Percentiles rank a stretch among this genome's conserved stretches.
These are phyloP conservation scores for Xylona heveae DNA, from an alignment of 495 filamentous ascomycete species.

Conservation along the genomic window DNA sequence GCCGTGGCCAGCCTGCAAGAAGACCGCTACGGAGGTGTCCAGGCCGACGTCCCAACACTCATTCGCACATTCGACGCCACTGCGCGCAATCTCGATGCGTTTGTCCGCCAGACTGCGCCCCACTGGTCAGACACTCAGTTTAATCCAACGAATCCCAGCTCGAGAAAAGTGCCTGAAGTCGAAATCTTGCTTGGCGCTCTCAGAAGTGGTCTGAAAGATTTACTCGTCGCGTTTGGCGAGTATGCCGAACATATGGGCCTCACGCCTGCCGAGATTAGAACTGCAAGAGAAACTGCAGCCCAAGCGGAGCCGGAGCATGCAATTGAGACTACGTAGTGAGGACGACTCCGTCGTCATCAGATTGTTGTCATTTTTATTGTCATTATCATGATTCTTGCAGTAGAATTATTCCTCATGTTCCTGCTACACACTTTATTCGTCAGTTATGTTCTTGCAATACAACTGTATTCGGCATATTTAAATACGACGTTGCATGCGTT, in stretches of 20 bases:
- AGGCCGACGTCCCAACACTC: conserved; percentile 49
- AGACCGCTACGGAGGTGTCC: conserved; percentile 73
- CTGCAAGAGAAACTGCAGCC: conserved; percentile 41
- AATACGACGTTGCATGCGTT: too few species aligned
- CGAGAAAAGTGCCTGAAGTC: conserved; percentile 31
- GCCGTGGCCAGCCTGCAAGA: conserved; percentile 54
- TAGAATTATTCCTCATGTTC: too few species aligned
- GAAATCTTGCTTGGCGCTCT: conserved; percentile 37
- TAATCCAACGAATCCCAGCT: conserved; percentile 12
- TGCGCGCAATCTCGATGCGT: conserved; percentile 44
- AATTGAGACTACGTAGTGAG: too few species aligned
- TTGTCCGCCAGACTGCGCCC: conserved; percentile 31
- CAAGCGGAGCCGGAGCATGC: background rate
- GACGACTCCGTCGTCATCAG: too few species aligned
- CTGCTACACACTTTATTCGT: too few species aligned
- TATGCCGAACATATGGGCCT: conserved; percentile 46
- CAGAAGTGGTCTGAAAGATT: conserved; percentile 31
- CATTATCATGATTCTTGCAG: too few species aligned
- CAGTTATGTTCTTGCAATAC: too few species aligned
- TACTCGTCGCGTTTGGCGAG: conserved; percentile 46
- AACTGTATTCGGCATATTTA: too few species aligned
- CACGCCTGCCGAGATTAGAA: conserved; percentile 39
- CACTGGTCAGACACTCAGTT: conserved; percentile 68
- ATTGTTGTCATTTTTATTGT: too few species aligned
- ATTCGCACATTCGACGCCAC: conserved; percentile 48